Evolutionary conservation across 768 basidiomycete species (phyloP), one percentile per base, ranked within the genome.

Genomic region (Lactarius hengduanensis): DNA sequence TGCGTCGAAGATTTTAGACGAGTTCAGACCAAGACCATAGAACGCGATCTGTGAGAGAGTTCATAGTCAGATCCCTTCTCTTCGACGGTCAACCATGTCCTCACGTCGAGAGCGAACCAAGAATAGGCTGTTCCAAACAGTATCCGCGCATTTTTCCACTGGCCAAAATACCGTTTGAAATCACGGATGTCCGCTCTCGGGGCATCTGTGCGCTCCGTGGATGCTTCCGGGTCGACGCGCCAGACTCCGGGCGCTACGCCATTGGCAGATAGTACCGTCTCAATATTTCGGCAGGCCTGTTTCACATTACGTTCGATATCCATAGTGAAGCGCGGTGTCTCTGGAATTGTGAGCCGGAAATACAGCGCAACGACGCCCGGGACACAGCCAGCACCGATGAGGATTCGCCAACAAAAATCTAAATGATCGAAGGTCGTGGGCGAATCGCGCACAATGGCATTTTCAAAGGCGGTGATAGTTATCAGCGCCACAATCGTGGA

Each of bases 281-380:
- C 83, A 68, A 94, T 90, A 71, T 95, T 93, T 41, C 82, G 78
- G 2, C 85, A 69, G 15, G 92, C 94, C 73, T 89, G 89, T 47
- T 86, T 80, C 50, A 96, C 79, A 74, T 95, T 93, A 53, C 89
- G 81, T 76, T 94, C 92, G 66, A 96, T 85, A 80, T 96, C 94
- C 90, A 95, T 94, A 63, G 94, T 96, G 76, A 83, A 87, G 62
- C 94, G 91, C 36, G 94, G 94, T 0, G 93, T 95, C 76, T 95
- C 93, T 3, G 94, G 92, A 73, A 96, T 93, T n/a, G 93, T 94
- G 41, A 95, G 83, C 75, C 94, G 91, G 87, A 92, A 95, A 80
- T 94, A 95, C 59, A 95, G 86, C 18, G 92, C 92, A 63, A 93
- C 74, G 55, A 81, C 82, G 61, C 86, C 94, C 38, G 94, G 94